These are phyloP conservation scores for Borovskyia barvae DNA, from an alignment of 208 protist genomes.

Conservation along the genomic window DNA sequence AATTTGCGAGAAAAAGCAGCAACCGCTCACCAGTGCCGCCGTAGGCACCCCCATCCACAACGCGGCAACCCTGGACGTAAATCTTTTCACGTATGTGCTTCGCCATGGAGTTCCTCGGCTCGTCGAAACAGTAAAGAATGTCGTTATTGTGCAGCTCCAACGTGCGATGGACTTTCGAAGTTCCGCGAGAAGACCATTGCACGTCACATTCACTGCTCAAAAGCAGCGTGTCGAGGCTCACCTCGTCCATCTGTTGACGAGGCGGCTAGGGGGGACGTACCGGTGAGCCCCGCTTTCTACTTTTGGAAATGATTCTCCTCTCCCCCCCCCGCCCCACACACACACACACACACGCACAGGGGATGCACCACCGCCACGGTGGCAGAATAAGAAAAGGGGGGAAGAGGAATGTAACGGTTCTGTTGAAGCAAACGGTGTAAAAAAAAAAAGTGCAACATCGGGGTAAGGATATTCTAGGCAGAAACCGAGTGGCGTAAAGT, in stretches of 20 bases:
- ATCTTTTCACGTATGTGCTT: conserved; percentile 55
- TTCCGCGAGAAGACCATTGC: conserved; percentile 24
- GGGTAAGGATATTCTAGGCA: background rate
- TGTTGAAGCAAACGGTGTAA: background rate
- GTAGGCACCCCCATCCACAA: conserved; percentile 44
- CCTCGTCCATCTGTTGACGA: conserved; percentile 22
- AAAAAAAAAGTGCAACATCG: background rate
- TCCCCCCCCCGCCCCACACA: background rate
- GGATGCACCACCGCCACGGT: no score
- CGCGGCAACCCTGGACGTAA: conserved; percentile 41
- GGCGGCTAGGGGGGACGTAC: background rate
- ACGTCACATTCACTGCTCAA: conserved; percentile 33
- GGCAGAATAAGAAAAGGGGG: conserved; percentile 1
- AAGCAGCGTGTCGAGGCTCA: conserved; percentile 47
- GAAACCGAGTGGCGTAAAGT: background rate
- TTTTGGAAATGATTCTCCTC: no score
- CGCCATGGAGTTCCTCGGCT: conserved; percentile 56
- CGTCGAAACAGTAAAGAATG: conserved; percentile 62
- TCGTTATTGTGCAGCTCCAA: conserved; percentile 57
- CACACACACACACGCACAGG: background rate
- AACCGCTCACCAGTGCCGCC: conserved; percentile 24
- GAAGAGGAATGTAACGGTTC: background rate
- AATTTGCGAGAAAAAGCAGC: conserved; percentile 37
- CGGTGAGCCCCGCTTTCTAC: no score
- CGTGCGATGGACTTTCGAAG: conserved; percentile 29